Evolutionary conservation across 805 yeast species (phyloP), one percentile per base, ranked within the genome.

Genomic region (Ogataea angusta): DNA sequence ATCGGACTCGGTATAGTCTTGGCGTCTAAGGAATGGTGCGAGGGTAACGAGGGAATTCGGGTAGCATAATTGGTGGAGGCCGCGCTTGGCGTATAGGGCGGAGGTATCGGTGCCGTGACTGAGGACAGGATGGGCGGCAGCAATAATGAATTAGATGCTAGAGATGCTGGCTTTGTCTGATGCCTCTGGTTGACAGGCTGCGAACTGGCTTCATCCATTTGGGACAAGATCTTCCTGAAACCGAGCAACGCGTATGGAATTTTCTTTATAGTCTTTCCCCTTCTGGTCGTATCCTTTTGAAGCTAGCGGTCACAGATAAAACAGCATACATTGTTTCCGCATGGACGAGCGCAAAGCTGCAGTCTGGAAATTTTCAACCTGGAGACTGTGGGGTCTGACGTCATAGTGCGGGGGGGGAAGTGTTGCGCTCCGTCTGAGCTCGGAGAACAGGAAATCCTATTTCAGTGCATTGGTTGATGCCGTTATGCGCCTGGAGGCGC

Each of bases 111-210:
- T 25, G 16, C 35, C 35, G 5, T 42, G 29, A 24, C 6, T 4
- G 44, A 25, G 14, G 44, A 42, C 7, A 35, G 33, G 24, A 47
- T 35, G 10, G 51, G 46, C 25, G 51, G 51, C 9, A 47, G 32
- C 6, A 47, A 35, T 36, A 45, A 30, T 16, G 42, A 29, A 24
- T 40, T 37, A 6, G 41, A 14, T 12, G 21, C 25, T 25, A 27
- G 10, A 16, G 30, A 23, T 16, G 19, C 12, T 5, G 23, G 14
- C 10, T 31, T 16, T 7, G 32, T 22, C 8, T 10, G 35, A 14
- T 18, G n/a, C 13, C 30, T 19, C 18, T 13, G 18, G 12, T 14
- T 15, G 12, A 23, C 15, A 6, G 29, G 12, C 10, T 18, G 13
- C 25, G 34, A 12, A n/a, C 25, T 31, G 12, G 16, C 10, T 21